A percentile compares a stretch with the other conserved stretches of the same genome.
phyloP scores from a whole-genome alignment of 2,329 filamentous ascomycete genomes.

The Colletotrichum truncatum region DNA sequence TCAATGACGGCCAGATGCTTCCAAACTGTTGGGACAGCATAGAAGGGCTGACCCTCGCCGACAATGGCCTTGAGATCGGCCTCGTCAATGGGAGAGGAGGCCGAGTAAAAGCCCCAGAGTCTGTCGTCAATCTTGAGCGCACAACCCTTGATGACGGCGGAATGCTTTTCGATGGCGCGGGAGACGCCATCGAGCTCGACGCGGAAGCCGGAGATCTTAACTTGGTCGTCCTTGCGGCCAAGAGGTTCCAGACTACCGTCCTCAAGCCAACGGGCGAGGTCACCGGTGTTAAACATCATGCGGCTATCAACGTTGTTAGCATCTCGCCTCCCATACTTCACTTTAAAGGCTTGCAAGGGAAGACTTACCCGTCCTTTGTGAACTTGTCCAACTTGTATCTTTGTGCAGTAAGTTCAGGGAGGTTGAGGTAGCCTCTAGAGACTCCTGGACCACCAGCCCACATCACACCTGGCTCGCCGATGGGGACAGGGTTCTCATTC shows the following conservation, averaged over 20 bases:
- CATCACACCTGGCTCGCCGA: constrained; percentile 61
- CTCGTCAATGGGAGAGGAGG: constrained; percentile 41
- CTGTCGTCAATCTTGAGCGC: constrained; percentile 56
- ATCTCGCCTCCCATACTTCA: neutral
- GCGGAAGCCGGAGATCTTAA: constrained; percentile 67
- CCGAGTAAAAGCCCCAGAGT: constrained; percentile 60
- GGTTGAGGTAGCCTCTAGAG: constrained; percentile 63
- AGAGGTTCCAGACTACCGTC: constrained; percentile 64
- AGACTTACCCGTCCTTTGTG: constrained; percentile 56
- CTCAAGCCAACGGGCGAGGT: constrained; percentile 62
- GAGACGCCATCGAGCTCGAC: constrained; percentile 69
- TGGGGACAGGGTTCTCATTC: constrained; percentile 49
- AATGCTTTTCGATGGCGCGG: constrained; percentile 54
- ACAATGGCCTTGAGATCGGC: constrained; percentile 50
- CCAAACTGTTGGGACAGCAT: constrained; percentile 60
- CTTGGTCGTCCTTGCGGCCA: constrained; percentile 68
- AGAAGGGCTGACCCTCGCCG: constrained; percentile 59
- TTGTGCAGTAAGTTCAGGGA: constrained; percentile 58
- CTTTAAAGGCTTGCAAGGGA: neutral
- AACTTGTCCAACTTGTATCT: constrained; percentile 62
- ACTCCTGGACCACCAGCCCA: constrained; percentile 67
- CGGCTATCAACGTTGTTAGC: constrained; percentile 38
- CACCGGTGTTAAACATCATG: constrained; percentile 69
- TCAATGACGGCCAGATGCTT: constrained; percentile 54
- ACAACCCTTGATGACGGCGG: constrained; percentile 56